Conservation (phyloP, 2,329 filamentous ascomycete genomes). For the Madurella mycetomatis region DNA sequence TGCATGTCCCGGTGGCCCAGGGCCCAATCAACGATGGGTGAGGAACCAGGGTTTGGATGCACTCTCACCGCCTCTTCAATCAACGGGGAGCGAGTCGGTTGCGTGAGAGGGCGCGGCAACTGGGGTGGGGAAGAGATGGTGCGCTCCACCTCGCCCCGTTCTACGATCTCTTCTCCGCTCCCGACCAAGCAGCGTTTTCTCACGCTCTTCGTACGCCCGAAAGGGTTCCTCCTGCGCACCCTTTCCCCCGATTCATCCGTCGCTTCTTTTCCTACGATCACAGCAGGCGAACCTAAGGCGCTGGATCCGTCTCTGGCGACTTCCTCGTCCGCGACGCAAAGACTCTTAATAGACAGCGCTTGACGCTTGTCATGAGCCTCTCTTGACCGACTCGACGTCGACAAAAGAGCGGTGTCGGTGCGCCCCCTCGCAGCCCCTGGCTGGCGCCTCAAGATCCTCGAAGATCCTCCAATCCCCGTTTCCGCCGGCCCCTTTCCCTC, state of each 20-base stretch:
- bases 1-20: conserved; percentile 13
- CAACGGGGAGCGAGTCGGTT: conserved; percentile 19
- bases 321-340: conserved; percentile 1
- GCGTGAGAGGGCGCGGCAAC: conserved; percentile 14
- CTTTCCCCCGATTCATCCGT: conserved; percentile 12
- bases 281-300: conserved; percentile 3
- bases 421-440: conserved; percentile 18
- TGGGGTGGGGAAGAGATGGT: conserved; percentile 7
- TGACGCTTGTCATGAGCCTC: conserved; percentile 28
- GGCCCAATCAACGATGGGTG: conserved; percentile 22
- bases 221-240: conserved; percentile 11
- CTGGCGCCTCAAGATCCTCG: conserved; percentile 42
- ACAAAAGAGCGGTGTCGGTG: conserved; percentile 42
- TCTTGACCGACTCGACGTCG: conserved; percentile 35
- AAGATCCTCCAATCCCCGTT: conserved; percentile 37
- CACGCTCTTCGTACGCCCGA: conserved; percentile 6
- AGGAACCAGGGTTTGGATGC: conserved; percentile 24
- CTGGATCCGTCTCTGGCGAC: conserved; percentile 5
- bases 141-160: conserved; percentile 9
- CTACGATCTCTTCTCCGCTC: conserved; percentile 8
- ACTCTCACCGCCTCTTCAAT: conserved; percentile 31
- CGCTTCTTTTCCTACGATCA: conserved; percentile 4
- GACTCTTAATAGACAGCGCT: conserved; percentile 18
- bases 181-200: conserved; percentile 11
- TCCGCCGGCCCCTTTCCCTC: conserved; percentile 31